Evolutionary conservation across 73 alveolate genomes (phyloP).

Genomic region (Paramecium sexaurelia): DNA sequence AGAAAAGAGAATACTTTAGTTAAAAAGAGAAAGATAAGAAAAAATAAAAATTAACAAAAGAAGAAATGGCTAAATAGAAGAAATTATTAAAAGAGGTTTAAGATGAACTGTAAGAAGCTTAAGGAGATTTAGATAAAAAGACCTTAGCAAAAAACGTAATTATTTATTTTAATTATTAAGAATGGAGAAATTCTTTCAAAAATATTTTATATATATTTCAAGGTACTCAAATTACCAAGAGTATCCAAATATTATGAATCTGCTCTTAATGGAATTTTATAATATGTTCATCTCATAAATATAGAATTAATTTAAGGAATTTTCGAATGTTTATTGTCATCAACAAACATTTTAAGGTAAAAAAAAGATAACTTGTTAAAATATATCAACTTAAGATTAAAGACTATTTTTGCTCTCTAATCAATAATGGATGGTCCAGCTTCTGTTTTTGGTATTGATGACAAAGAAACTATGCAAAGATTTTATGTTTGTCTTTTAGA

Average conservation of each 20-base stretch:
- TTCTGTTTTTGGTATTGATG: conserved; percentile 2
- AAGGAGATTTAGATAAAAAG: conserved; percentile 36
- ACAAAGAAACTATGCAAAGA: background rate
- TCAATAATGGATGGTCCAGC: conserved; percentile 43
- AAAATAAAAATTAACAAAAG: conserved; percentile 7
- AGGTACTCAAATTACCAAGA: background rate
- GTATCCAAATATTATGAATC: conserved; percentile 41
- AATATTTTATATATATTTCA: conserved; percentile 22
- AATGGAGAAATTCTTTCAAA: conserved; percentile 35
- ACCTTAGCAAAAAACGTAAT: background rate
- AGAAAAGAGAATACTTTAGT: conserved; percentile 12
- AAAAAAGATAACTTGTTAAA: background rate
- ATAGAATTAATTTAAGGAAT: conserved; percentile 12
- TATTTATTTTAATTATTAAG: background rate
- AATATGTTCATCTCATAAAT: conserved; percentile 13
- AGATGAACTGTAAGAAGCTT: conserved; percentile 21
- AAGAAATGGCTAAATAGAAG: conserved; percentile 20
- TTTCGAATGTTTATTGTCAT: background rate
- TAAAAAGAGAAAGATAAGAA: conserved; percentile 34
- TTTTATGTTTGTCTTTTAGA: conserved; percentile 18
- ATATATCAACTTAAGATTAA: background rate
- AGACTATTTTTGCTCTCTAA: background rate
- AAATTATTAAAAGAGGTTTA: background rate
- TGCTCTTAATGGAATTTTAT: background rate
- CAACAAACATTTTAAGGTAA: background rate